A percentile compares a stretch with the other conserved stretches of the same genome.
These are phyloP conservation scores for Tuber magnatum DNA, from an alignment of 495 filamentous ascomycete species.

Conservation along the genomic window DNA sequence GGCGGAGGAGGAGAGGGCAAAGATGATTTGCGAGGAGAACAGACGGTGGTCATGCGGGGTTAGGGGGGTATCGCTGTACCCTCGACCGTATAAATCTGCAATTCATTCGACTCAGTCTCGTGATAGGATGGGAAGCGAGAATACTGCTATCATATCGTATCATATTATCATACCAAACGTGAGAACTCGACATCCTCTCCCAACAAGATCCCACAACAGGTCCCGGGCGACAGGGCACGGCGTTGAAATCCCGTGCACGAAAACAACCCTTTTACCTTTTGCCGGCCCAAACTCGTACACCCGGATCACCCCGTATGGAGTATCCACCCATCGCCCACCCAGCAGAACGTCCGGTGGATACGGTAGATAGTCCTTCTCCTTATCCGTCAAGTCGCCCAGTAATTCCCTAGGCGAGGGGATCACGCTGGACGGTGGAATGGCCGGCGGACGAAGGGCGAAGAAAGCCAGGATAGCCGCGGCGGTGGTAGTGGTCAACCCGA, in stretches of 20 bases:
- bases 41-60: constrained; percentile 65
- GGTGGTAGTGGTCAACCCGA: background rate
- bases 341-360: constrained; percentile 71
- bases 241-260: constrained; percentile 82
- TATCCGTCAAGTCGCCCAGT: constrained; percentile 46
- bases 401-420: constrained; percentile 49
- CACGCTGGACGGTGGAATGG: constrained; percentile 19
- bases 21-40: constrained; percentile 65
- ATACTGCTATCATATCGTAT: no score
- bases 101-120: constrained; percentile 1
- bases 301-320: constrained; percentile 70
- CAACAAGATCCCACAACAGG: constrained; percentile 60
- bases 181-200: constrained; percentile 70
- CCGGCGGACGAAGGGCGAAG: background rate
- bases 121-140: background rate
- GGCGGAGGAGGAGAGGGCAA: constrained; percentile 61
- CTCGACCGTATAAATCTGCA: constrained; percentile 66
- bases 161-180: constrained; percentile 56
- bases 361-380: constrained; percentile 50
- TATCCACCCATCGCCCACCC: constrained; percentile 63
- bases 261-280: constrained; percentile 65
- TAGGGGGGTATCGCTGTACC: constrained; percentile 64
- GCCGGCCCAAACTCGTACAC: constrained; percentile 91
- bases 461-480: background rate
- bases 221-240: constrained; percentile 65